Base-by-base conservation (phyloP, 2,329 filamentous ascomycete species). In the Aspergillus calidoustus region DNA sequence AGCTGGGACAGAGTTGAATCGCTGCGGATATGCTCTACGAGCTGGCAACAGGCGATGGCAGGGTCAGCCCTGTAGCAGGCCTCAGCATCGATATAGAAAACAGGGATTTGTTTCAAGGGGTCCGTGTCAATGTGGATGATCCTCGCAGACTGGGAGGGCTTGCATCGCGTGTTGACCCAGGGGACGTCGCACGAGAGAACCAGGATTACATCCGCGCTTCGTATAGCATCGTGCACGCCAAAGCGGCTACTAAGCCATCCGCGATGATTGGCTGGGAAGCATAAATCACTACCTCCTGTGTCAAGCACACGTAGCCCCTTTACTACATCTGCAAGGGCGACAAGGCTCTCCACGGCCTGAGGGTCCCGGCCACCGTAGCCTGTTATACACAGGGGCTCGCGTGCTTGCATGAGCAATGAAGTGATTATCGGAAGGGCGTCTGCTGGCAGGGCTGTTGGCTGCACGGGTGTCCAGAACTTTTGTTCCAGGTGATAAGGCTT, bases 161-260 rank as follows among this genome's bases (percentile, higher is more conserved):
- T 82, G 76, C 85, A 88, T 63, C 87, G 86, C 0, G 92, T 95
- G 17, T 89, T 88, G 59, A 97, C 93, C 92, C 93, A 97, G 0
- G 93, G 93, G 0, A 97, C 92, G 72, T 97, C 93, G 66, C 92
- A 95, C 76, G 97, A 91, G 25, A 96, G 72, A 2, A 97, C 89
- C 0, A 97, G 67, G 61, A 97, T 96, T 9, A 92, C 86, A 73
- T 97, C 93, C 0, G 93, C 92, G 0, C 86, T 86, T 61, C 83
- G 84, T 72, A 97, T 91, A 46, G 83, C 82, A 1, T 91, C 86
- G 54, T 96, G 90, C 3, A 85, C 83, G 3, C 92, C 92, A 69
- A 89, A 95, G 48, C 88, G 84, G 54, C 95, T 75, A 1, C 93
- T 89, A 8, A 92, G 73, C 19, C 19, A 19, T 19, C 19, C 19